Conservation (phyloP, 2,329 filamentous ascomycete genomes). For the Sodiomyces alkalinus region DNA sequence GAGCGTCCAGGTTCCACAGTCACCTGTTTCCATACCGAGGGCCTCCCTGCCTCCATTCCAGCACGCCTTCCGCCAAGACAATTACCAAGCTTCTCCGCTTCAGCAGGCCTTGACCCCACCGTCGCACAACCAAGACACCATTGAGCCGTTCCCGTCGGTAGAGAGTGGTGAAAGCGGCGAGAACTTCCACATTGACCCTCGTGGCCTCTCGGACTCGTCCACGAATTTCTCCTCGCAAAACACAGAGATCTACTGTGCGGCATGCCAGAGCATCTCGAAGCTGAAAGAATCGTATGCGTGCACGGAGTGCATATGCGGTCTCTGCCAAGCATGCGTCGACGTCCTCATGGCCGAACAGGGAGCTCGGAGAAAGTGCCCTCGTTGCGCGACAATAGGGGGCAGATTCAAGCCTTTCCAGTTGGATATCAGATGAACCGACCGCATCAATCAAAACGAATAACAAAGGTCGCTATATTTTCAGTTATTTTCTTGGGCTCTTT, state of each 20-base stretch:
- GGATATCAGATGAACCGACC: slow-evolving; percentile 51
- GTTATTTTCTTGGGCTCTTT: slow-evolving; percentile 9
- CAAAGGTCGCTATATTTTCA: slow-evolving; percentile 1
- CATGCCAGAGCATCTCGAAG: slow-evolving; percentile 62
- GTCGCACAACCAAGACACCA: slow-evolving; percentile 46
- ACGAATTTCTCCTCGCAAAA: slow-evolving; percentile 56
- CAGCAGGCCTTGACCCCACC: slow-evolving; percentile 85
- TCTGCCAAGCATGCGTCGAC: slow-evolving; percentile 80
- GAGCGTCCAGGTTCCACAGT: slow-evolving; percentile 41
- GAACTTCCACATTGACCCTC: slow-evolving; percentile 54
- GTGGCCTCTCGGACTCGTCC: slow-evolving; percentile 54
- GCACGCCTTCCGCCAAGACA: slow-evolving; percentile 31
- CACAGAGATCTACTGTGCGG: slow-evolving; percentile 85
- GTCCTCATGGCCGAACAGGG: slow-evolving; percentile 63
- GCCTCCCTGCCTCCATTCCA: slow-evolving; percentile 46
- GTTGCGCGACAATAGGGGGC: slow-evolving; percentile 64
- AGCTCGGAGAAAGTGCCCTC: slow-evolving; percentile 61
- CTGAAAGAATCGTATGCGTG: slow-evolving; percentile 82
- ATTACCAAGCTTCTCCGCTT: slow-evolving; percentile 77
- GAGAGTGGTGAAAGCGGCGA: slow-evolving; percentile 63
- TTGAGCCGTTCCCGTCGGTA: slow-evolving; percentile 79
- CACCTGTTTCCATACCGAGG: slow-evolving; percentile 47
- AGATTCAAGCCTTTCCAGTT: slow-evolving; percentile 76
- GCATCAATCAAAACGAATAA: no score
- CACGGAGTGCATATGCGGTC: slow-evolving; percentile 88